phyloP scores from a whole-genome alignment of 106 monocot species.

The Apostasia shenzhenica region DNA sequence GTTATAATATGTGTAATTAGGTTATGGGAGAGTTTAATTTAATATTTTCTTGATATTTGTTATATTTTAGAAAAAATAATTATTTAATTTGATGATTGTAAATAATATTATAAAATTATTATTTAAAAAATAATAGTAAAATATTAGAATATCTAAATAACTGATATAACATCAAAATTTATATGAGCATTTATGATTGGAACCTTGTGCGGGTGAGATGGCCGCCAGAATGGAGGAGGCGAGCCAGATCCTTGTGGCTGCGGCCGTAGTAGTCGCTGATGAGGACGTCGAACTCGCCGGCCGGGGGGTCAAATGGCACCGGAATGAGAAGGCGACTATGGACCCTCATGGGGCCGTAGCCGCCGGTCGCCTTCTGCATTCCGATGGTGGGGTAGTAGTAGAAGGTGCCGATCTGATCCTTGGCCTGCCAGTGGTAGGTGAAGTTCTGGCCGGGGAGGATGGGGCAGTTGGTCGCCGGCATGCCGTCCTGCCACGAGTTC shows the following conservation, averaged over 20 bases:
- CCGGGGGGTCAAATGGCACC: slow-evolving; percentile 40
- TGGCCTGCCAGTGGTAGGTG: slow-evolving; percentile 47
- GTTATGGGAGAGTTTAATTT: too few species aligned
- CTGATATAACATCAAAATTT: too few species aligned
- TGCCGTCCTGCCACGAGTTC: slow-evolving; percentile 58
- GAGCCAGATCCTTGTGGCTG: slow-evolving; percentile 13
- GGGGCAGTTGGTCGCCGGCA: slow-evolving; percentile 43
- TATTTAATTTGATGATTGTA: too few species aligned
- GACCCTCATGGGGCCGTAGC: slow-evolving; percentile 36
- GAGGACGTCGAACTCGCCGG: slow-evolving; percentile 42
- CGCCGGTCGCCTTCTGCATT: slow-evolving; percentile 43
- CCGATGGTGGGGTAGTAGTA: slow-evolving; percentile 45
- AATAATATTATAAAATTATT: too few species aligned
- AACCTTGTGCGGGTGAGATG: slow-evolving; percentile 3
- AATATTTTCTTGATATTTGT: too few species aligned
- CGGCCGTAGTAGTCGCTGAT: slow-evolving; percentile 47
- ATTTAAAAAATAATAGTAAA: too few species aligned
- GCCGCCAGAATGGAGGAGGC: slow-evolving; percentile 18
- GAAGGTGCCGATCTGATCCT: slow-evolving; percentile 57
- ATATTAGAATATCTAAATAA: too few species aligned
- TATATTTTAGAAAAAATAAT: too few species aligned
- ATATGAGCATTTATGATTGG: too few species aligned
- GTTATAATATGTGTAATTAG: too few species aligned
- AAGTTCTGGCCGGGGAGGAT: slow-evolving; percentile 37
- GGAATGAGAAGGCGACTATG: slow-evolving; percentile 48